phyloP scores from a whole-genome alignment of 2,329 filamentous ascomycete genomes.

The Ceratocystis cacaofunesta region DNA sequence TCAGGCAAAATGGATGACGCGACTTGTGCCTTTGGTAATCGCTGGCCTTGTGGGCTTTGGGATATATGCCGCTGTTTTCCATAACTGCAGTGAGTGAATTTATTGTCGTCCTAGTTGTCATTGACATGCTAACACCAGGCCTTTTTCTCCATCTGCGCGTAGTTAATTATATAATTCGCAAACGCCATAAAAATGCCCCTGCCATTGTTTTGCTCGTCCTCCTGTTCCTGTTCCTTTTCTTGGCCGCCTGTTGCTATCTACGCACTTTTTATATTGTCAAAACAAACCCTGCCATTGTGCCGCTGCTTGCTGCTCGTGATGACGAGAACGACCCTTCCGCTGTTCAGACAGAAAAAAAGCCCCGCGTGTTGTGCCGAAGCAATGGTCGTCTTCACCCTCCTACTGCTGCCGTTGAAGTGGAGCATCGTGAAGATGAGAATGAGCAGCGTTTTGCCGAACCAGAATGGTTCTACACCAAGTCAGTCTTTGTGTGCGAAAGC shows the following conservation, averaged over 20 bases:
- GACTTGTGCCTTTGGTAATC: slow-evolving; percentile 56
- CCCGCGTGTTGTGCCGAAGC: neutral
- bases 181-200: slow-evolving; percentile 34
- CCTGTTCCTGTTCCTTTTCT: slow-evolving; percentile 56
- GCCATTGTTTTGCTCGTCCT: slow-evolving; percentile 57
- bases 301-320: slow-evolving; percentile 34
- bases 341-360: neutral
- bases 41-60: slow-evolving; percentile 51
- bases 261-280: slow-evolving; percentile 55
- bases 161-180: slow-evolving; percentile 57
- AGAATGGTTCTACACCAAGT: slow-evolving; percentile 64
- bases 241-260: slow-evolving; percentile 52
- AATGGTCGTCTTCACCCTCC: neutral
- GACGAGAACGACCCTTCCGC: neutral
- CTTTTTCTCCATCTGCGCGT: slow-evolving; percentile 15
- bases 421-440: slow-evolving; percentile 36
- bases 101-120: neutral
- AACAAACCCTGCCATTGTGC: slow-evolving; percentile 57
- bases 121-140: slow-evolving; percentile 2
- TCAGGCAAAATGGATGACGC: slow-evolving; percentile 36
- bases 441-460: slow-evolving; percentile 35
- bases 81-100: slow-evolving; percentile 10
- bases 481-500: slow-evolving; percentile 68
- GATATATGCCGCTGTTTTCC: slow-evolving; percentile 37
- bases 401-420: slow-evolving; percentile 25